Percentiles rank a stretch among this genome's conserved stretches.
These are phyloP conservation scores for Trametes sp. DNA, from an alignment of 1,284 basidiomycete genomes.

Conservation along the genomic window DNA sequence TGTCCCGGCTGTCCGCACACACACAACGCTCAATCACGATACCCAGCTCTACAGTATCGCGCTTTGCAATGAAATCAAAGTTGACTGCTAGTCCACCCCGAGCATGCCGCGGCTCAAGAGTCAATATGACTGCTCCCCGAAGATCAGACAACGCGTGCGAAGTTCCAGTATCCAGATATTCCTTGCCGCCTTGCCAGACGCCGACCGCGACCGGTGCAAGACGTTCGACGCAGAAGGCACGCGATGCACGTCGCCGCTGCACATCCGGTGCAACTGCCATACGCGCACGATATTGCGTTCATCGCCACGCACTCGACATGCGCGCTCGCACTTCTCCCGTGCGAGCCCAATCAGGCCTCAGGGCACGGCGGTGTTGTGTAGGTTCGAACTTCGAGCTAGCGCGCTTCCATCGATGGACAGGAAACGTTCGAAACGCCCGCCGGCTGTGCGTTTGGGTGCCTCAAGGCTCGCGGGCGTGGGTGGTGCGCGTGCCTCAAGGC, in stretches of 20 bases:
- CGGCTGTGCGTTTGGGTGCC: conserved; percentile 9
- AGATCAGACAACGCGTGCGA: not conserved
- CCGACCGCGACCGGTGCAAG: not conserved
- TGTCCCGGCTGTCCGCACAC: not conserved
- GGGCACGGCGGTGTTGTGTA: not conserved
- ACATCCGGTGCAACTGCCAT: not conserved
- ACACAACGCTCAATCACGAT: not conserved
- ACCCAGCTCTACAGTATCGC: not conserved
- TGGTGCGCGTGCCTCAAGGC: not conserved
- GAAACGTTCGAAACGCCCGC: not conserved
- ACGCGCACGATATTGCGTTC: too few relatives aligned
- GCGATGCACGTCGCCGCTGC: not conserved
- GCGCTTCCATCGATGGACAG: not conserved
- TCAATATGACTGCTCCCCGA: too few relatives aligned
- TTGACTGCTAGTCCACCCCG: too few relatives aligned
- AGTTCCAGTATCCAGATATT: conserved; percentile 1
- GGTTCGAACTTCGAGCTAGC: too few relatives aligned
- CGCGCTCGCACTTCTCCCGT: not conserved
- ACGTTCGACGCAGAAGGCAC: not conserved
- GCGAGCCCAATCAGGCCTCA: not conserved
- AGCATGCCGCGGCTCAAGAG: too few relatives aligned
- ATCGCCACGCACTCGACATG: not conserved
- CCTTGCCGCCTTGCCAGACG: not conserved
- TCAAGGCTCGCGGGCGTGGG: not conserved
- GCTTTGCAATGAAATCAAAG: not conserved